These are phyloP conservation scores for Dactylellina sp. DNA, from an alignment of 2,329 filamentous ascomycete species.

Conservation along the genomic window DNA sequence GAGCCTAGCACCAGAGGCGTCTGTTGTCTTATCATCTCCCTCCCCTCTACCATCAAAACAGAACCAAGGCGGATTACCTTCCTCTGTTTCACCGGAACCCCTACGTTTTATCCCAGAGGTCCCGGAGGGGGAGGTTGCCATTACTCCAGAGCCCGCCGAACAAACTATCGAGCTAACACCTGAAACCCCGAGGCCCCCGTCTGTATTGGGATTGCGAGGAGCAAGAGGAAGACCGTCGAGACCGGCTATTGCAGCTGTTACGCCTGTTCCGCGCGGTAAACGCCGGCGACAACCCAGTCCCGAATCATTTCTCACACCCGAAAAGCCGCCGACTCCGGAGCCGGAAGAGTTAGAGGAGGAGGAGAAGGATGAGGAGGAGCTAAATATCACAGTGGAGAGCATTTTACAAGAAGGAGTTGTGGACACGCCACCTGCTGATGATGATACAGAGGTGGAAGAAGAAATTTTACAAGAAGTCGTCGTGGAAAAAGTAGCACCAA, in stretches of 20 bases:
- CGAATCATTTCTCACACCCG: constrained; percentile 57
- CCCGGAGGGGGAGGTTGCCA: constrained; percentile 28
- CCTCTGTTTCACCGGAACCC: constrained; percentile 49
- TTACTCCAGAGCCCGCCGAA: constrained; percentile 25
- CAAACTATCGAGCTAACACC: constrained; percentile 1
- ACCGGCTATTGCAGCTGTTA: constrained; percentile 42
- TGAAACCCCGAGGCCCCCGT: not conserved
- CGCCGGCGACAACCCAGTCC: constrained; percentile 58
- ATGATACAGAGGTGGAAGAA: not conserved
- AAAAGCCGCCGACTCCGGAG: constrained; percentile 35
- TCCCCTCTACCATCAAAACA: constrained; percentile 40
- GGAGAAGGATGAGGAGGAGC: not conserved
- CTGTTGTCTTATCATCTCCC: constrained; percentile 35
- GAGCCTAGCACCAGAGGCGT: constrained; percentile 32
- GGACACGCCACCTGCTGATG: constrained; percentile 25
- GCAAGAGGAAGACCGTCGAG: constrained; percentile 8
- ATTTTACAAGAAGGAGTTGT: constrained; percentile 5
- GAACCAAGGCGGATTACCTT: constrained; percentile 25
- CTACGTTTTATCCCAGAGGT: constrained; percentile 30
- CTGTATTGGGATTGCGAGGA: constrained; percentile 23
- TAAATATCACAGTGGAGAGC: constrained; percentile 26
- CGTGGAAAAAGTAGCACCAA: constrained; percentile 1
- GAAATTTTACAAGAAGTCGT: constrained; percentile 5
- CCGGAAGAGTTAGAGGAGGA: constrained; percentile 43
- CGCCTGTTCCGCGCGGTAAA: constrained; percentile 58